These are phyloP conservation scores for Eucalyptus erythrocorys DNA, from an alignment of 345 rosid genomes.

Conservation along the genomic window DNA sequence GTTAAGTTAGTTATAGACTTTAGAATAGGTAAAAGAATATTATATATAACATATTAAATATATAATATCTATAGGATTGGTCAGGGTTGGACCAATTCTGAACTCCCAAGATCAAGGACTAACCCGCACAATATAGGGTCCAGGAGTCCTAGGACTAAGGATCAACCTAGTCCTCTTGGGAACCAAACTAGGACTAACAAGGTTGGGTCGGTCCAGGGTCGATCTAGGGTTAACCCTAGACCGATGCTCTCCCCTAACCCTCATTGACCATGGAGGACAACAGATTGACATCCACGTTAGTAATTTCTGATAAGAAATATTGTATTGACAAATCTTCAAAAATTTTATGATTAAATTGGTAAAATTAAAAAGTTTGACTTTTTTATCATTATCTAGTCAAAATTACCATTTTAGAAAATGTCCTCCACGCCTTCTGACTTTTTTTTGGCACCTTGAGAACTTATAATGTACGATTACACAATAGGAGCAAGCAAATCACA, in stretches of 20 bases:
- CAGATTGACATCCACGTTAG: rapidly evolving
- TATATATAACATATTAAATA: too few species aligned
- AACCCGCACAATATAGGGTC: too few species aligned
- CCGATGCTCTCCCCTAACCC: neutral
- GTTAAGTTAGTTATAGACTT: too few species aligned
- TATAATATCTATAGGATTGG: too few species aligned
- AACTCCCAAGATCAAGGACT: too few species aligned
- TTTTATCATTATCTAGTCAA: neutral
- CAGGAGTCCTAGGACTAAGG: too few species aligned
- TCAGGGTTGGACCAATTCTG: too few species aligned
- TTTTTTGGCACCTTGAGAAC: neutral
- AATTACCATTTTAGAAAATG: neutral
- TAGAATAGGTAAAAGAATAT: too few species aligned
- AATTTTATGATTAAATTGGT: neutral
- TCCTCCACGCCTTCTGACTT: neutral
- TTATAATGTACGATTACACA: neutral
- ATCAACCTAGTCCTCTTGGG: too few species aligned
- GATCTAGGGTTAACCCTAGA: too few species aligned
- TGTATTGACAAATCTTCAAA: neutral
- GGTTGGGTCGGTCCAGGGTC: rapidly evolving
- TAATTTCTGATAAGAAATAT: neutral
- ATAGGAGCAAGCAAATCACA: neutral
- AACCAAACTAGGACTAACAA: too few species aligned
- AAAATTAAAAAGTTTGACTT: neutral
- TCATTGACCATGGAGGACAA: neutral